Evolutionary conservation across 805 yeast species (phyloP), one percentile per base, ranked within the genome.

Genomic region (Barnettozyma wickerhamii): DNA sequence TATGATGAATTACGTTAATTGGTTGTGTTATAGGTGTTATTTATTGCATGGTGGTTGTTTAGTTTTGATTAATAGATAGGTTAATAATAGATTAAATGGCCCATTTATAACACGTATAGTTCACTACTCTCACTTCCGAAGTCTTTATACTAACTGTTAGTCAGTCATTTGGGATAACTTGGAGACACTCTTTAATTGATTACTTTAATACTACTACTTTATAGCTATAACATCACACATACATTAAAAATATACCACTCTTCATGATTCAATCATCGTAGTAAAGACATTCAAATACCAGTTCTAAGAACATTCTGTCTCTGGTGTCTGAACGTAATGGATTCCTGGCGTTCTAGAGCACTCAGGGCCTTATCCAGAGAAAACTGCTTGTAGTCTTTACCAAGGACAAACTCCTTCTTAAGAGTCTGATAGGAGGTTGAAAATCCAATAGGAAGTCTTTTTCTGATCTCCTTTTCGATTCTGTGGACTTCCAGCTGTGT

Each of bases 361-460:
- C 75, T 76, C 45, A 91, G 64, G 0, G 97, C 95, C 57, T 79
- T 81, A 51, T 89, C 95, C 49, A 91, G 68, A 0, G 95, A 91
- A 38, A 77, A 75, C 38, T 78, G 77, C 23, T 81, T 70, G 51
- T 75, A 81, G 42, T 72, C 72, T 37, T 79, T 77, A 30, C 76
- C 73, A 24, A 74, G 81, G 15, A 84, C 86, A 60, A 90, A 84
- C 64, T 91, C 96, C 45, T 83, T 77, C 53, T 86, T 75, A 42
- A 93, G 71, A 4, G 95, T 88, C 49, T 76, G 78, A 60, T 87
- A 86, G 14, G 91, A 81, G 0, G 98, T 89, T 28, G 95, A 84
- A 90, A 96, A 93, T 17, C 99, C 99, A 48, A 93, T 82, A 13
- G 98, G 97, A 49, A 93, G 72, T 62, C 98, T 79, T 63, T 93